Conservation (phyloP, 73 alveolate genomes). For the Tetrahymena elliotti region DNA sequence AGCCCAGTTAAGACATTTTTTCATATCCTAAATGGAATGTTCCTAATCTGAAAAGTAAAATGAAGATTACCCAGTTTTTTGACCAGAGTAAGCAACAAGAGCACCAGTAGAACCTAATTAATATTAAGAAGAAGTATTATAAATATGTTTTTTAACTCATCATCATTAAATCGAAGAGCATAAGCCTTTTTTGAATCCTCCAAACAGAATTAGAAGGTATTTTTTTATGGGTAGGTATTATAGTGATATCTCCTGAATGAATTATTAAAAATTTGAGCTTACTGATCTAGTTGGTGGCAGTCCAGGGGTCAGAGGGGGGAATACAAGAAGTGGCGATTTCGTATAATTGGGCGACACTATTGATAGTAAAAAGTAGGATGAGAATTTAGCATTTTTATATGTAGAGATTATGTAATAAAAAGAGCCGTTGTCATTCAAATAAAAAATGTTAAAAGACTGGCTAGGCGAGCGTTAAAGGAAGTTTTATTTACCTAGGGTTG, state of each 20-base stretch:
- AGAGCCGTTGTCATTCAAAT: neutral
- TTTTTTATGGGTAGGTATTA: neutral
- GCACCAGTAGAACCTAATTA: constrained; percentile 44
- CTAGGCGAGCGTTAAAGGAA: neutral
- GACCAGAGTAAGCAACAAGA: constrained; percentile 51
- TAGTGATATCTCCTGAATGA: neutral
- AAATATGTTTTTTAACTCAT: neutral
- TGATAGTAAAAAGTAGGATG: neutral
- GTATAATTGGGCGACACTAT: neutral
- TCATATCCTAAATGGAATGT: constrained; percentile 31
- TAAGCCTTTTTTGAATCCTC: neutral
- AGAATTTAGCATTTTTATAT: neutral
- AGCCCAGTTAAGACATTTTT: constrained; percentile 32
- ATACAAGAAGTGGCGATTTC: neutral
- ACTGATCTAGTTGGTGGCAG: neutral
- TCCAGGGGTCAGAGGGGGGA: neutral
- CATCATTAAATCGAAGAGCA: neutral
- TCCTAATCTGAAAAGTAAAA: neutral
- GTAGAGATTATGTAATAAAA: neutral
- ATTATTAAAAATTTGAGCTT: neutral
- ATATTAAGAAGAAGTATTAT: neutral
- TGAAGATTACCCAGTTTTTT: constrained; percentile 36
- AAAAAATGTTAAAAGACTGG: neutral
- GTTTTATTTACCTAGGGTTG: constrained; percentile 2
- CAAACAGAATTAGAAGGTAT: neutral